Conservation (phyloP, 2,329 filamentous ascomycete species). For the Colletotrichum sp. region DNA sequence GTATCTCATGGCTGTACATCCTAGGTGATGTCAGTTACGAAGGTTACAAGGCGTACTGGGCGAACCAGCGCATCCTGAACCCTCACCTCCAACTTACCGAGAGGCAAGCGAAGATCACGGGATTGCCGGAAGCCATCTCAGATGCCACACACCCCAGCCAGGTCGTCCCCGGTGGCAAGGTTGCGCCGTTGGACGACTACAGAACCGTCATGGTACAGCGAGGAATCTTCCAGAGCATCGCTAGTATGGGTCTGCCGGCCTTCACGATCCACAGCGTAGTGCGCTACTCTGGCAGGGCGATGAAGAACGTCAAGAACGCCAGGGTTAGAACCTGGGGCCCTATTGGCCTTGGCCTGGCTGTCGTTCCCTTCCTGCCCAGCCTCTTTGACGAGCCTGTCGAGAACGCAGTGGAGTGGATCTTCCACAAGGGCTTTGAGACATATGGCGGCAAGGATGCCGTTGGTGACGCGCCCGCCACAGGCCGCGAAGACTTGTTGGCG, state of each 20-base stretch:
- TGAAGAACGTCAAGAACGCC: conserved; percentile 82
- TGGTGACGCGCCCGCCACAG: conserved; percentile 58
- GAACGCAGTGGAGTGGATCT: conserved; percentile 86
- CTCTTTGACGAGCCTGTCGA: conserved; percentile 95
- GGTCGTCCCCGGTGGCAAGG: conserved; percentile 38
- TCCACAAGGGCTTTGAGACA: conserved; percentile 80
- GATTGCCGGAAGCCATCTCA: conserved; percentile 34
- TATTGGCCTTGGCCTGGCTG: conserved; percentile 79
- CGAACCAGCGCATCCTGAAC: conserved; percentile 79
- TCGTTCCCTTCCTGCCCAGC: conserved; percentile 83
- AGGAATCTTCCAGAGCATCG: conserved; percentile 87
- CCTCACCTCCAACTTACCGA: conserved; percentile 65
- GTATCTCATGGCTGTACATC: conserved; percentile 90
- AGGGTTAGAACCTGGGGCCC: conserved; percentile 84
- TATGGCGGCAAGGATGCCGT: conserved; percentile 69
- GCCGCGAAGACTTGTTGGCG: conserved; percentile 53
- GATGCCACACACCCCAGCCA: conserved; percentile 8
- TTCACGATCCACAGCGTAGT: conserved; percentile 96
- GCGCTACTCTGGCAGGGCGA: conserved; percentile 82
- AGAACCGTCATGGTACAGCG: conserved; percentile 89
- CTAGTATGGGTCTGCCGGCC: conserved; percentile 92
- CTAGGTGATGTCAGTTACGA: conserved; percentile 90
- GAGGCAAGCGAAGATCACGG: conserved; percentile 53
- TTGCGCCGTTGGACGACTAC: conserved; percentile 85
- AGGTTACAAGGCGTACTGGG: conserved; percentile 92